These are phyloP conservation scores for Hagleromyces aurorensis DNA, from an alignment of 805 yeast species.

Conservation along the genomic window DNA sequence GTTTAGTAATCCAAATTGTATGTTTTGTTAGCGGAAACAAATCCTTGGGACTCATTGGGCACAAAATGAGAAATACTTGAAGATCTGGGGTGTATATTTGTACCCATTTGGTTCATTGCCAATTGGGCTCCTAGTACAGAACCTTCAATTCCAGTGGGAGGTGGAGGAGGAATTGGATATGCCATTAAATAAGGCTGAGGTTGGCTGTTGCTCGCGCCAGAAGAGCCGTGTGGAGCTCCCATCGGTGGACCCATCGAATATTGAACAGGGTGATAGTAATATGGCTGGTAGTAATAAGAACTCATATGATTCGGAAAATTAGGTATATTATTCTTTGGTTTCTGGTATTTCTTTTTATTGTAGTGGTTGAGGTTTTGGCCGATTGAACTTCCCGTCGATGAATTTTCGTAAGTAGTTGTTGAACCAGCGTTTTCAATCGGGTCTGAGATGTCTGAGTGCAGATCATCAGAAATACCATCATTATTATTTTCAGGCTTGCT, in stretches of 20 bases:
- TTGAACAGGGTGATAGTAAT: slow-evolving; percentile 27
- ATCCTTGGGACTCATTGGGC: slow-evolving; percentile 11
- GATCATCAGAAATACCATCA: too few relatives aligned
- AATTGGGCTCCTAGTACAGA: slow-evolving; percentile 14
- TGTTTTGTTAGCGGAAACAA: slow-evolving; percentile 7
- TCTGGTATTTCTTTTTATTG: slow-evolving; percentile 1
- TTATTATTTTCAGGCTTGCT: too few relatives aligned
- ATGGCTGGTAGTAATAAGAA: slow-evolving; percentile 23
- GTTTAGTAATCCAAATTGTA: slow-evolving; percentile 13
- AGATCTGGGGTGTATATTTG: slow-evolving; percentile 8
- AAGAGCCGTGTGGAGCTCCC: slow-evolving; percentile 12
- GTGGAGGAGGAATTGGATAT: slow-evolving; percentile 28
- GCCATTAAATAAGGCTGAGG: slow-evolving; percentile 27
- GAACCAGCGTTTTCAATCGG: slow-evolving; percentile 17
- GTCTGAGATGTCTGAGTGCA: slow-evolving; percentile 19
- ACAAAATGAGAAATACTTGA: slow-evolving; percentile 9
- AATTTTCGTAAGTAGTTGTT: slow-evolving; percentile 20
- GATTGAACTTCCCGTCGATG: slow-evolving; percentile 27
- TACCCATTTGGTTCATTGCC: slow-evolving; percentile 12
- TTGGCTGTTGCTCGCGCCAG: slow-evolving; percentile 12
- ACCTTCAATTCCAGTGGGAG: slow-evolving; percentile 17
- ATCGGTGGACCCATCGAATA: slow-evolving; percentile 24
- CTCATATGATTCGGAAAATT: neutral
- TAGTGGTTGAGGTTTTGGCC: slow-evolving; percentile 9
- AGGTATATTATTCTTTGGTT: neutral